A percentile compares a stretch with the other conserved stretches of the same genome.
Evolutionary conservation across 495 filamentous ascomycete species (phyloP).

Genomic region (Venustampulla echinocandica): DNA sequence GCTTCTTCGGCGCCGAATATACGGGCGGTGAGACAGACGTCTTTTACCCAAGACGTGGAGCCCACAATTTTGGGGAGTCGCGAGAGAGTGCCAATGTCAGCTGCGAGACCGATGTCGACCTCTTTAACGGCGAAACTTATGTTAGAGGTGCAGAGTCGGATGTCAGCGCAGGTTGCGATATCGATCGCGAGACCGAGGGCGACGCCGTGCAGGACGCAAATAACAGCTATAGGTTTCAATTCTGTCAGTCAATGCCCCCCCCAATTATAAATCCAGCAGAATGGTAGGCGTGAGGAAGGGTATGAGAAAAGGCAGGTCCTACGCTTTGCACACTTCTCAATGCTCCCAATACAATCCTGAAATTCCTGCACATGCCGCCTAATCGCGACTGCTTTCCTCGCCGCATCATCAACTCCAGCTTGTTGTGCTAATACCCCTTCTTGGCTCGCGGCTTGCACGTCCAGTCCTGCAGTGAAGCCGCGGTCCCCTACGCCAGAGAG

Average conservation of each 20-base stretch:
- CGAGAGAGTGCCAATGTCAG: conserved; percentile 82
- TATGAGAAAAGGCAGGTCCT: conserved; percentile 17
- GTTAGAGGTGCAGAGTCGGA: conserved; percentile 60
- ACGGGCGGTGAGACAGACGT: conserved; percentile 72
- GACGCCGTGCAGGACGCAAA: conserved; percentile 75
- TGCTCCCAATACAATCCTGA: conserved; percentile 63
- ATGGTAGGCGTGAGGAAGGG: neutral
- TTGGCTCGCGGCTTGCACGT: conserved; percentile 59
- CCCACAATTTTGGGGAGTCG: conserved; percentile 81
- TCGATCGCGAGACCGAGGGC: conserved; percentile 79
- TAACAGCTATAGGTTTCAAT: conserved; percentile 68
- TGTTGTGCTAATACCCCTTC: conserved; percentile 25
- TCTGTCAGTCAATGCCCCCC: too few species aligned
- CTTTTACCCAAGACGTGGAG: conserved; percentile 78
- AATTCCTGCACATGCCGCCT: conserved; percentile 65
- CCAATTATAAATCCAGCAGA: neutral
- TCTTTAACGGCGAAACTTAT: conserved; percentile 78
- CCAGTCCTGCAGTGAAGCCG: conserved; percentile 79
- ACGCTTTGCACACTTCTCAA: conserved; percentile 89
- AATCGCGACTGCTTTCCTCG: conserved; percentile 56
- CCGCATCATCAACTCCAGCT: conserved; percentile 40
- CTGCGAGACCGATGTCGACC: conserved; percentile 90
- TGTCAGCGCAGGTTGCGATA: conserved; percentile 65
- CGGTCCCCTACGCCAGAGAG: conserved; percentile 74
- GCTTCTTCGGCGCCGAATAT: conserved; percentile 76